Conservation (phyloP, 208 protist genomes). For the Herpetomonas muscarum region DNA sequence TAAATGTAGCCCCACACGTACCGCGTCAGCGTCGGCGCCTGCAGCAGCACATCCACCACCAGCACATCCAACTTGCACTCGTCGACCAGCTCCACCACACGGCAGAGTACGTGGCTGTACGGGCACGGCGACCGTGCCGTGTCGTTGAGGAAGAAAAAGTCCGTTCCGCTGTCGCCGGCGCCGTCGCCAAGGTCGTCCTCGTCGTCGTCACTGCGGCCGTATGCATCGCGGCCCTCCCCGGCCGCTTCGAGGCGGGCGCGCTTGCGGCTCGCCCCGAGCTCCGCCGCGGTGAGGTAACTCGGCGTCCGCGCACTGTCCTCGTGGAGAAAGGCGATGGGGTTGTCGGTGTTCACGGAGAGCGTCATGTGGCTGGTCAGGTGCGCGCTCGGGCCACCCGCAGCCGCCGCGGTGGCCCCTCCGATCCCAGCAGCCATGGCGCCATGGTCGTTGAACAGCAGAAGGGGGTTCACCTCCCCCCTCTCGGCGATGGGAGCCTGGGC, state of each 20-base stretch:
- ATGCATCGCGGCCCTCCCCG: not conserved
- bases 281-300: slow-evolving; percentile 3
- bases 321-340: slow-evolving; percentile 58
- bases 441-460: not conserved
- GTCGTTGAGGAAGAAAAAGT: slow-evolving; percentile 57
- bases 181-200: slow-evolving; percentile 8
- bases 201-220: slow-evolving; percentile 5
- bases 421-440: slow-evolving; percentile 7
- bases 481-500: slow-evolving; percentile 54
- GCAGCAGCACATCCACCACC: slow-evolving; percentile 60
- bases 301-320: slow-evolving; percentile 23
- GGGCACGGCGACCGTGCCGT: slow-evolving; percentile 28
- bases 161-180: slow-evolving; percentile 4
- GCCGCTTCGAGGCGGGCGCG: not conserved
- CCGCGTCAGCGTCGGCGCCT: slow-evolving; percentile 61
- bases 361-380: slow-evolving; percentile 12
- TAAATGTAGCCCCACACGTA: slow-evolving; percentile 72
- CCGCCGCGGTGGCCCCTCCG: not conserved
- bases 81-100: slow-evolving; percentile 46
- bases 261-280: slow-evolving; percentile 9
- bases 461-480: slow-evolving; percentile 9
- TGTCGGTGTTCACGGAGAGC: slow-evolving; percentile 57
- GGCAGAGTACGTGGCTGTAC: slow-evolving; percentile 81
- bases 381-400: slow-evolving; percentile 12
- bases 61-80: slow-evolving; percentile 21